Evolutionary conservation across 2,329 filamentous ascomycete species (phyloP).

Genomic region (Apiospora marii): DNA sequence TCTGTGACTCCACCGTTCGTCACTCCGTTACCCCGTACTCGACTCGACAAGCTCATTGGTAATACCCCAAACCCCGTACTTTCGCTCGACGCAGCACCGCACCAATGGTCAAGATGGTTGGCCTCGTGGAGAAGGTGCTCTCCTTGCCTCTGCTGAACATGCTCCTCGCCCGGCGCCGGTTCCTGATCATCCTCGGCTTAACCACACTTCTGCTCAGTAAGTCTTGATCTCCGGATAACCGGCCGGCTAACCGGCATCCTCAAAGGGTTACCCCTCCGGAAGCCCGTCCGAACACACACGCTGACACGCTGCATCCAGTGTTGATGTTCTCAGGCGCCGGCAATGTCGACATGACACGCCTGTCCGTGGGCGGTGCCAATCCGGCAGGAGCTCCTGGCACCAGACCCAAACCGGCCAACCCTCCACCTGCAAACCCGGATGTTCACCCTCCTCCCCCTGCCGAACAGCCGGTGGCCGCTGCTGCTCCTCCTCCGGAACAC

Average conservation of each 20-base stretch:
- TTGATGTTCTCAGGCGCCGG: slow-evolving; percentile 22
- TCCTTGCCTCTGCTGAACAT: slow-evolving; percentile 6
- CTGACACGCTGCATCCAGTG: not conserved
- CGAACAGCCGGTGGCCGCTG: not conserved
- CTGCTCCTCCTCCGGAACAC: not conserved
- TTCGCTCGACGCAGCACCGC: not conserved
- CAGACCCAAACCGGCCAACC: not conserved
- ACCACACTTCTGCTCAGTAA: not conserved
- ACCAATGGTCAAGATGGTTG: not conserved
- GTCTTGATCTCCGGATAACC: not conserved
- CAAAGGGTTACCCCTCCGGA: not conserved
- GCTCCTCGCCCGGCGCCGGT: not conserved
- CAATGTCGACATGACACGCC: slow-evolving; percentile 22
- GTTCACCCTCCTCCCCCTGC: not conserved
- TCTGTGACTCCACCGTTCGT: not conserved
- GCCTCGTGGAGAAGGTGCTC: not conserved
- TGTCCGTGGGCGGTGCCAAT: slow-evolving; percentile 20
- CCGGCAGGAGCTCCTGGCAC: slow-evolving; percentile 17
- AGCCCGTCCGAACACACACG: not conserved
- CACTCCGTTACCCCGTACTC: not conserved
- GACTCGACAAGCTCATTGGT: not conserved
- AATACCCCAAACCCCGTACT: not conserved
- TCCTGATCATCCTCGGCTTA: not conserved
- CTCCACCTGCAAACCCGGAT: not conserved
- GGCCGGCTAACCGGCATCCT: not conserved